These are phyloP conservation scores for Alternaria gaisen DNA, from an alignment of 2,329 filamentous ascomycete genomes.

Conservation along the genomic window DNA sequence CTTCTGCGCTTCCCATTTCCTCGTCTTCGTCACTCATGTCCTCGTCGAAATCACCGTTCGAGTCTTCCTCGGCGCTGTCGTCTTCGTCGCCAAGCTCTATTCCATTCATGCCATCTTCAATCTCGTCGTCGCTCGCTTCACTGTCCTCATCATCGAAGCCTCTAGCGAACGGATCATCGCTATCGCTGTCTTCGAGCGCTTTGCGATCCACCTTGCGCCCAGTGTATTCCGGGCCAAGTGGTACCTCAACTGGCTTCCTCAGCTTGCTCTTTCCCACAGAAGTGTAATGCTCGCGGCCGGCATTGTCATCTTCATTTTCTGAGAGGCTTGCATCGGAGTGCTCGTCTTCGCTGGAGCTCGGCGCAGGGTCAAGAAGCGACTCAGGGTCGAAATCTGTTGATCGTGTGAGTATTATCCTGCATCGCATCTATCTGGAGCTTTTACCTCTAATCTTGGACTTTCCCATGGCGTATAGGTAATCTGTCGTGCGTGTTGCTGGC, in stretches of 20 bases:
- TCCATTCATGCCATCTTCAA: conserved; percentile 27
- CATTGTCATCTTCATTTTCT: conserved; percentile 56
- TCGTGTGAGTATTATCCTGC: neutral
- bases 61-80: conserved; percentile 46
- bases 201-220: conserved; percentile 78
- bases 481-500: conserved; percentile 7
- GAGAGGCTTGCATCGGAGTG: conserved; percentile 59
- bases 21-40: conserved; percentile 36
- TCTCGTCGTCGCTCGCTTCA: conserved; percentile 51
- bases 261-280: conserved; percentile 86
- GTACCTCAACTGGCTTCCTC: conserved; percentile 72
- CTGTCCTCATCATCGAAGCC: conserved; percentile 54
- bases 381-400: conserved; percentile 81
- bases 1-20: conserved; percentile 58
- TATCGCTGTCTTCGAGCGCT: conserved; percentile 64
- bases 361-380: conserved; percentile 66
- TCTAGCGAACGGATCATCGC: conserved; percentile 60
- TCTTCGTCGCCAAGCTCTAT: conserved; percentile 12
- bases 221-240: conserved; percentile 81
- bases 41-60: conserved; percentile 54
- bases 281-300: conserved; percentile 87
- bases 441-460: conserved; percentile 46
- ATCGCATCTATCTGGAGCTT: fast-evolving
- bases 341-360: conserved; percentile 65
- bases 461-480: conserved; percentile 30